phyloP scores from a whole-genome alignment of 2,329 filamentous ascomycete genomes.

The Exophiala alcalophila region DNA sequence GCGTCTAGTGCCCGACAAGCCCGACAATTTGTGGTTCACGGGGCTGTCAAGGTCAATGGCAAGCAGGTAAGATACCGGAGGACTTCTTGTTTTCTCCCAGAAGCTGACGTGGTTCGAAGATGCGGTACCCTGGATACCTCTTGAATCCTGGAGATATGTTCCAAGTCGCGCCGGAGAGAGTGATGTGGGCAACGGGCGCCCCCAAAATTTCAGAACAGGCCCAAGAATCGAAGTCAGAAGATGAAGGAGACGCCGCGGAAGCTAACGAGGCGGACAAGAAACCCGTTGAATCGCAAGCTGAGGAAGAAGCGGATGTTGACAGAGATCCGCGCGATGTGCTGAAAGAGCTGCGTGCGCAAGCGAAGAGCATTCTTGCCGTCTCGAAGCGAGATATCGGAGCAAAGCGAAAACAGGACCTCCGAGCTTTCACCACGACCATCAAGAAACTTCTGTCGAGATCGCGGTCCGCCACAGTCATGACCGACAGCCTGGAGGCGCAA shows the following conservation, averaged over 20 bases:
- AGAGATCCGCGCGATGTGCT: constrained; percentile 49
- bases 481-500: constrained; percentile 53
- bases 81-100: background rate
- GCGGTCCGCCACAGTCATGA: constrained; percentile 41
- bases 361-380: constrained; percentile 58
- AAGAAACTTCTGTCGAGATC: constrained; percentile 61
- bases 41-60: constrained; percentile 91
- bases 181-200: constrained; percentile 81
- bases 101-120: constrained; percentile 55
- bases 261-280: constrained; percentile 22
- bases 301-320: constrained; percentile 42
- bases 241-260: constrained; percentile 24
- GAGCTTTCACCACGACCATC: constrained; percentile 66
- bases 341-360: constrained; percentile 54
- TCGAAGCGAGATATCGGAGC: constrained; percentile 57
- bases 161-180: constrained; percentile 84
- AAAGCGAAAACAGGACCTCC: constrained; percentile 72
- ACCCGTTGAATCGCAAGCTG: constrained; percentile 25
- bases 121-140: constrained; percentile 86
- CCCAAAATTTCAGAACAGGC: constrained; percentile 52
- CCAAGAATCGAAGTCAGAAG: constrained; percentile 30
- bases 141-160: constrained; percentile 98
- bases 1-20: constrained; percentile 91
- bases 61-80: constrained; percentile 65
- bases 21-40: constrained; percentile 89